Evolutionary conservation across 441 rosid species (phyloP), one percentile per base, ranked within the genome.

Genomic region (California macrophylla): DNA sequence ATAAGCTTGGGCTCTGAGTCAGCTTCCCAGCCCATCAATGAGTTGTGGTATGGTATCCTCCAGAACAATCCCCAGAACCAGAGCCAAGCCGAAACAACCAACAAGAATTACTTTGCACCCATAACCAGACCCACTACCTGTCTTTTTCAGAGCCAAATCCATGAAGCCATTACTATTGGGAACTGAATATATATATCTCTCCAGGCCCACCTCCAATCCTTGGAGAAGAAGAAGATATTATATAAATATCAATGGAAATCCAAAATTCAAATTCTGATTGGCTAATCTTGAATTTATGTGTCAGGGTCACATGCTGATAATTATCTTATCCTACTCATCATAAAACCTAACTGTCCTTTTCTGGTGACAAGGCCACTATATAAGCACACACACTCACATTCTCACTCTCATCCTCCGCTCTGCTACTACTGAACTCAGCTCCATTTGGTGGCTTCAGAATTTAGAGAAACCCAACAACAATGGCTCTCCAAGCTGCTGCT

Each of bases 401-500:
- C n/a, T n/a, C 8, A 54, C 26, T 54, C 25, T 6, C 28, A 54
- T 52, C 23, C 61, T 54, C 26, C 26, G 3, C 28, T 56, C 26
- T 54, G 61, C 26, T 54, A 52, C 60, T 16, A 16, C 24, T 52
- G 24, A 52, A 52, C 24, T 52, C 42, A 52, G 25, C 62, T 54
- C 62, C 25, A 54, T 6, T 54, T 54, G 62, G 58, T 50, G 25
- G 64, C 21, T 4, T 25, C 25, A 10, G 30, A 58, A 21, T 10
- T 25, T 15, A 50, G 13, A 50, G 13, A 7, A 42, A 29, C 7
- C 10, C 5, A 7, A 7, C 6, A n/a, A 9, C 5, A 34, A 91
- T 91, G 94, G 94, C 94, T 64, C 89, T 89, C 62, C 94, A 79
- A 77, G 83, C 95, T 76, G 84, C 63, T 58, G 38, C 97, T 76